phyloP scores from a whole-genome alignment of 139 green algal genomes.

The Gonium pectorale region DNA sequence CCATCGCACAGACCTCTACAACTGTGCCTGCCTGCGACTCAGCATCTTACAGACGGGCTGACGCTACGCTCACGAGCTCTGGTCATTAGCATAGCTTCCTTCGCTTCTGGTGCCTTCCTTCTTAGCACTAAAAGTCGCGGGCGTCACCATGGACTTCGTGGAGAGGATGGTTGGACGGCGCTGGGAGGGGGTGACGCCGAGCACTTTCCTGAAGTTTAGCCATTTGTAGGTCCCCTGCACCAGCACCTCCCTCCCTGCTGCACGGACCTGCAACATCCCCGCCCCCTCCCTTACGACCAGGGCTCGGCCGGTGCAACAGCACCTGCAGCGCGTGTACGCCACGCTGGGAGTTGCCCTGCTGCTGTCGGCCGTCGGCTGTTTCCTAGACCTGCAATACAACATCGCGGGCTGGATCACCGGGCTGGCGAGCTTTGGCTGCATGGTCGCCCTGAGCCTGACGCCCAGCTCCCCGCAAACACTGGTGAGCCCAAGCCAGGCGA shows the following conservation, averaged over 20 bases:
- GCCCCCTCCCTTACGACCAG: constrained; percentile 23
- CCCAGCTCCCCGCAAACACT: constrained; percentile 49
- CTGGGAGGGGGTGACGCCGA: background rate
- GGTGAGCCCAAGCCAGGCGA: constrained; percentile 47
- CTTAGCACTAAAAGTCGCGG: no score
- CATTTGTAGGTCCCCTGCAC: constrained; percentile 25
- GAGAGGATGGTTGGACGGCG: background rate
- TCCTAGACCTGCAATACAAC: constrained; percentile 37
- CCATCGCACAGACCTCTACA: no score
- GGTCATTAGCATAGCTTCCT: no score
- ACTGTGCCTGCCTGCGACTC: no score
- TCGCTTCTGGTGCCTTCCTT: no score
- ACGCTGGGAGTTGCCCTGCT: constrained; percentile 67
- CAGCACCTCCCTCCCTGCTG: background rate
- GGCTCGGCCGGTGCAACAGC: constrained; percentile 58
- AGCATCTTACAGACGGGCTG: no score
- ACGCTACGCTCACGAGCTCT: no score
- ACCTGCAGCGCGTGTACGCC: constrained; percentile 75
- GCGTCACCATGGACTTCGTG: constrained; percentile 41
- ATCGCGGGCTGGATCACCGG: constrained; percentile 59
- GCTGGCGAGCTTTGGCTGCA: constrained; percentile 62
- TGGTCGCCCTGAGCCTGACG: constrained; percentile 59
- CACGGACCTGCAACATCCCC: background rate
- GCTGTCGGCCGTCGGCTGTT: constrained; percentile 52
- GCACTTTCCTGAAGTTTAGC: constrained; percentile 38